Base-by-base conservation (phyloP, 768 basidiomycete genomes). In the Grammothele lineata region DNA sequence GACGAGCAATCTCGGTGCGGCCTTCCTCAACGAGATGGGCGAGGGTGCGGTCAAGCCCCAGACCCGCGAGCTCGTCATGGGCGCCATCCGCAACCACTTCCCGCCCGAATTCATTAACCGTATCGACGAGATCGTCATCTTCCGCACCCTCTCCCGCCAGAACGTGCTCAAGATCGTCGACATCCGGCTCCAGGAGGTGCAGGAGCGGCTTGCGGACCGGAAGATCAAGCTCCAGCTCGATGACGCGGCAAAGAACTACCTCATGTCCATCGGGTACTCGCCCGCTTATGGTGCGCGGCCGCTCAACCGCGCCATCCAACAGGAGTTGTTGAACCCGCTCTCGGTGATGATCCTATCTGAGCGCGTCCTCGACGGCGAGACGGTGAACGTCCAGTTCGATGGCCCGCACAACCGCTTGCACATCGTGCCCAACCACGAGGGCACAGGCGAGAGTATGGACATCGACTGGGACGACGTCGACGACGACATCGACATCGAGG, bases 31-130 rank as follows among this genome's bases (percentile, higher is more conserved):
- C 46, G 89, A 90, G 40, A 77, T 85, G 72, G 76, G 75, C 3
- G 80, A 84, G 50, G 89, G 89, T 4, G 72, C 79, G 0, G 80
- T 95, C 41, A 79, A 70, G 17, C 61, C 76, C 0, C 66, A 74
- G 40, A 85, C 86, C 4, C 75, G 72, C 50, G 62, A 75, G 26
- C 66, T 86, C 40, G 92, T 97, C 38, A 82, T 90, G 78, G 73
- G 75, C 47, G 77, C 90, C 6, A 89, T 95, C 47, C 83, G 83
- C 55, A 67, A 67, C 1, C 92, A 92, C 63, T 96, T 95, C 74
- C 88, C 89, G 32, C 93, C 93, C 1, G 93, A 97, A 60, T 90
- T 95, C 60, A 69, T 95, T 61, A 94, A 94, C 66, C 81, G 92
- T 51, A 80, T 95, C 33, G 92, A 95, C 60, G 86, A 87, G 44